Base-by-base conservation (phyloP, 768 basidiomycete species). In the Boletales sp. region DNA sequence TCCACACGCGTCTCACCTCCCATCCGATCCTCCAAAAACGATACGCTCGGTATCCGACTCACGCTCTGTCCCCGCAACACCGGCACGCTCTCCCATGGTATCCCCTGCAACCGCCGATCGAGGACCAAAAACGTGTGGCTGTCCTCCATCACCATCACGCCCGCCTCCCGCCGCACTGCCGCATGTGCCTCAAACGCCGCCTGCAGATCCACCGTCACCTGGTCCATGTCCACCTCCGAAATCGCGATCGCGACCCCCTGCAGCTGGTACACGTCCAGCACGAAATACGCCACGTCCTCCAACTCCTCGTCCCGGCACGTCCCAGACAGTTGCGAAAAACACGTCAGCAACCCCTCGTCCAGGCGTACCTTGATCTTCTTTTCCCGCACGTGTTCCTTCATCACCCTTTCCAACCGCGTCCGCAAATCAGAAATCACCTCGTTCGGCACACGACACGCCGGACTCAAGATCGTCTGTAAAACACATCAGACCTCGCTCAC, bases 41-140 rank as follows among this genome's bases (percentile, higher is more conserved):
- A 81, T 35, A 94, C 64, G 33, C 87, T 90, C 2, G 96, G 96
- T 55, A 97, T 84, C n/a, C 96, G 86, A 63, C 90, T 94, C 62
- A 97, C 80, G 46, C 93, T 90, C 43, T 85, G 76, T 9, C 87
- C 90, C 37, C 90, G 78, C 11, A 98, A 71, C 37, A 86, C 79
- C 0, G 95, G 94, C 13, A 97, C 82, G 21, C 88, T 94, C 69
- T 98, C 96, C 95, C 95, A 98, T 2, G 96, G 94, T 48, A 98
- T 76, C 0, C 83, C 82, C 61, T 94, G 90, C 11, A 94, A 72
- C 51, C 89, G 84, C 69, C 90, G 90, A 68, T 97, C 96, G 43
- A 98, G 76, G 17, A 95, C 80, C 53, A 98, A 73, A 72, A 97
- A 95, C 33, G 84, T 68, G 62, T 98, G 95, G 37, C 82, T 76